Evolutionary conservation across 306 rosid genomes (phyloP).

Genomic region (Fragaria iinumae): DNA sequence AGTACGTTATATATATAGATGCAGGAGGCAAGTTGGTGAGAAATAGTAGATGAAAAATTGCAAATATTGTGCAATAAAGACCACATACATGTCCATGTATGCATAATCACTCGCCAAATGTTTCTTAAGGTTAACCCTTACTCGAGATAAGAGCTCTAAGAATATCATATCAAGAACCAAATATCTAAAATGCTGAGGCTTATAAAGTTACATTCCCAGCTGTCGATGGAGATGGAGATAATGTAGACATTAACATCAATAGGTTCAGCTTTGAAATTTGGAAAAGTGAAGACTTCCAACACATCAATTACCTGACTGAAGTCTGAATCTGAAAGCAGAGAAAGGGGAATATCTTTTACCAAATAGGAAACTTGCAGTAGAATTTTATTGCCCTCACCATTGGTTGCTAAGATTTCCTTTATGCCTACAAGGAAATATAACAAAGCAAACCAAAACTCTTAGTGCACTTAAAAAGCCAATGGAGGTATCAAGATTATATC

Average conservation of each 20-base stretch:
- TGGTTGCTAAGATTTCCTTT: conserved; percentile 6
- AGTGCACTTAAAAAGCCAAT: background rate
- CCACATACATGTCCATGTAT: background rate
- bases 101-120: background rate
- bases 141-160: background rate
- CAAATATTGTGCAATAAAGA: background rate
- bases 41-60: background rate
- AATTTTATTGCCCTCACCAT: conserved; percentile 18
- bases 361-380: conserved; percentile 54
- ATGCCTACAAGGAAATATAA: conserved; percentile 41
- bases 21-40: background rate
- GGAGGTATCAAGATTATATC: conserved; percentile 7
- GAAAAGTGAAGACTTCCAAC: background rate
- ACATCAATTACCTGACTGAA: conserved; percentile 53
- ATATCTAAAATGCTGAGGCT: background rate
- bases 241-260: background rate
- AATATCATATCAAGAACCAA: background rate
- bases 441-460: background rate
- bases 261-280: background rate
- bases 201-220: background rate
- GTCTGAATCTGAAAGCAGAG: conserved; percentile 57
- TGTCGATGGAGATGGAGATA: background rate
- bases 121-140: background rate
- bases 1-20: background rate
- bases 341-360: conserved; percentile 33